Conservation (phyloP, 192 early-diverging fungal genomes). For the Mortierella hygrophila region DNA sequence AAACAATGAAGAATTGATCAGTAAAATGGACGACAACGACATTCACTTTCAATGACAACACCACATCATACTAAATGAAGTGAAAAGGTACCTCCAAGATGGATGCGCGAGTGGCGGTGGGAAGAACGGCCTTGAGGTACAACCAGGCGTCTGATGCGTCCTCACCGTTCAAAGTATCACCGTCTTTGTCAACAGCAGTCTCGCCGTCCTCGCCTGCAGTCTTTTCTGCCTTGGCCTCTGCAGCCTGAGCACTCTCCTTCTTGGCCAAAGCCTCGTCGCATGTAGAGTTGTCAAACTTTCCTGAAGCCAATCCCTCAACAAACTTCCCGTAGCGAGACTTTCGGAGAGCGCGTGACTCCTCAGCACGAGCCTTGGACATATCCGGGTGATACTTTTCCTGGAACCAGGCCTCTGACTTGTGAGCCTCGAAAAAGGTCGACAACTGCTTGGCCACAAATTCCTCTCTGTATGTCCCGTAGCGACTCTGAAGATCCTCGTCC, state of each 20-base stretch:
- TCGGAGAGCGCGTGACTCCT: slow-evolving; percentile 68
- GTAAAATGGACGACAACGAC: neutral
- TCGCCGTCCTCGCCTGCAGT: slow-evolving; percentile 26
- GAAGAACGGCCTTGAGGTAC: slow-evolving; percentile 41
- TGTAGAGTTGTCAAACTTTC: slow-evolving; percentile 71
- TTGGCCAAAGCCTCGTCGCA: slow-evolving; percentile 55
- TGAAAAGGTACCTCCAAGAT: slow-evolving; percentile 39
- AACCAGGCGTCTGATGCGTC: slow-evolving; percentile 18
- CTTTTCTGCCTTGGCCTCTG: slow-evolving; percentile 23
- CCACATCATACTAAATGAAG: neutral
- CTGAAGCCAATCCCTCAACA: slow-evolving; percentile 73
- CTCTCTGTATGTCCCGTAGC: slow-evolving; percentile 89
- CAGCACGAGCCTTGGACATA: slow-evolving; percentile 65
- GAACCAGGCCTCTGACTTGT: slow-evolving; percentile 94
- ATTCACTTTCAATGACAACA: neutral
- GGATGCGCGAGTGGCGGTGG: slow-evolving; percentile 33
- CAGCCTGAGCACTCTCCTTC: slow-evolving; percentile 23
- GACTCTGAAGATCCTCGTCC: slow-evolving; percentile 83
- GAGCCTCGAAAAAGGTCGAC: slow-evolving; percentile 78
- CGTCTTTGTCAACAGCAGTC: slow-evolving; percentile 22
- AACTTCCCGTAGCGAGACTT: slow-evolving; percentile 69
- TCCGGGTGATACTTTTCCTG: slow-evolving; percentile 91
- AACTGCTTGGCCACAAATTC: slow-evolving; percentile 76
- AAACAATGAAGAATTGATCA: neutral
- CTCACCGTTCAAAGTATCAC: slow-evolving; percentile 12